A percentile compares a stretch with the other conserved stretches of the same genome.
These are phyloP conservation scores for Angomonas ambiguus DNA, from an alignment of 208 protist genomes.

Conservation along the genomic window DNA sequence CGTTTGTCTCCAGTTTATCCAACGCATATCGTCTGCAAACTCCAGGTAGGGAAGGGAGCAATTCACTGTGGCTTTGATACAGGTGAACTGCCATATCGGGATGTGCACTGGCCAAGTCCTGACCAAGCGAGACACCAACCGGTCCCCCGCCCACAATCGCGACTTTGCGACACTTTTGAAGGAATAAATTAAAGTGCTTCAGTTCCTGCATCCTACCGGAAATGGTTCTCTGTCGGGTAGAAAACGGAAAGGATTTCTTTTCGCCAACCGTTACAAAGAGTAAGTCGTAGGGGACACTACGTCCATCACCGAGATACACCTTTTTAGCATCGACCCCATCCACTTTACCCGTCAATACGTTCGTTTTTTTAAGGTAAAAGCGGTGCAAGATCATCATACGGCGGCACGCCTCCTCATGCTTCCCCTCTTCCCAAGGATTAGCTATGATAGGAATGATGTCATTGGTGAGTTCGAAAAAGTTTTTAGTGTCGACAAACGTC, in stretches of 20 bases:
- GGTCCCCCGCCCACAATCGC: conserved; percentile 82
- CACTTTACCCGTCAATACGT: conserved; percentile 82
- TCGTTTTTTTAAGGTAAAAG: conserved; percentile 82
- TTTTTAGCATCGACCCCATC: conserved; percentile 52
- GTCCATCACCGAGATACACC: conserved; percentile 64
- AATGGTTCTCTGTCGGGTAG: conserved; percentile 61
- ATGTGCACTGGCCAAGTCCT: conserved; percentile 48
- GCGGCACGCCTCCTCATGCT: conserved; percentile 60
- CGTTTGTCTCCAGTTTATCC: conserved; percentile 37
- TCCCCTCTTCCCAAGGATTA: conserved; percentile 55
- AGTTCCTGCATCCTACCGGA: conserved; percentile 75
- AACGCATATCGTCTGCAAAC: conserved; percentile 56
- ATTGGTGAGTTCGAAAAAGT: conserved; percentile 83
- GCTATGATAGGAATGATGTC: conserved; percentile 73
- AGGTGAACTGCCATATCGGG: conserved; percentile 73
- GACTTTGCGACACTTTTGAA: conserved; percentile 68
- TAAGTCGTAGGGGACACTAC: conserved; percentile 72
- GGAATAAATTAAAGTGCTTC: conserved; percentile 64
- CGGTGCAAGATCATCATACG: conserved; percentile 77
- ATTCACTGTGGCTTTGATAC: conserved; percentile 53
- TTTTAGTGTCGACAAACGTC: conserved; percentile 86
- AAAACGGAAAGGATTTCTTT: conserved; percentile 75
- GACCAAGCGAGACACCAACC: conserved; percentile 64
- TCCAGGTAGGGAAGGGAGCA: conserved; percentile 60
- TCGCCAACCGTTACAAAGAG: conserved; percentile 76